A percentile compares a stretch with the other conserved stretches of the same genome.
phyloP scores from a whole-genome alignment of 192 early-diverging fungal species.

The Backusella westeae region DNA sequence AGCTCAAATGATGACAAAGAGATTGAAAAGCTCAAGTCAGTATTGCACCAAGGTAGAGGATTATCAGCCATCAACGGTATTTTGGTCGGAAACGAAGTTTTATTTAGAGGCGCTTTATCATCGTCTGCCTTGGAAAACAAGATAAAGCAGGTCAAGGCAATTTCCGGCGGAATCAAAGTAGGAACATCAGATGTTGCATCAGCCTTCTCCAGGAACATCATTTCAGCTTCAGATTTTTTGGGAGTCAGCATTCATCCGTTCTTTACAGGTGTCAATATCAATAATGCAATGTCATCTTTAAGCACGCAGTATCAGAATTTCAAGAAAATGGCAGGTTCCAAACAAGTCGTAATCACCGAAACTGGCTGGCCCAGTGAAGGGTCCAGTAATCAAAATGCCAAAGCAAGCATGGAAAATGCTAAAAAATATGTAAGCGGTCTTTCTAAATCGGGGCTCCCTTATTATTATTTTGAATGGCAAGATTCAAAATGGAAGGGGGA shows the following conservation, averaged over 20 bases:
- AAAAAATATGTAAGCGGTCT: slow-evolving; percentile 44
- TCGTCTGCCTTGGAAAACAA: slow-evolving; percentile 16
- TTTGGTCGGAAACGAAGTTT: slow-evolving; percentile 28
- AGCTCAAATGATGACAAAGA: slow-evolving; percentile 12
- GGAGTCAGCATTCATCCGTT: slow-evolving; percentile 59
- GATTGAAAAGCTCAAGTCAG: slow-evolving; percentile 12
- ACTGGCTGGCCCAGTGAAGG: slow-evolving; percentile 63
- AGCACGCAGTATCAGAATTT: slow-evolving; percentile 47
- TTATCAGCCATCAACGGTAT: slow-evolving; percentile 12
- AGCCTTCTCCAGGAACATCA: slow-evolving; percentile 30
- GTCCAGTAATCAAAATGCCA: slow-evolving; percentile 38
- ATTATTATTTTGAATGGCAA: slow-evolving; percentile 57
- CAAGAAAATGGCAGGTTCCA: slow-evolving; percentile 39
- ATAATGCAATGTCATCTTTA: slow-evolving; percentile 41
- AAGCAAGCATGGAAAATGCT: slow-evolving; percentile 45
- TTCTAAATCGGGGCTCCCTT: slow-evolving; percentile 43
- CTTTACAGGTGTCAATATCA: slow-evolving; percentile 51
- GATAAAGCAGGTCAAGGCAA: slow-evolving; percentile 26
- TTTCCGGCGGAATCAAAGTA: slow-evolving; percentile 29
- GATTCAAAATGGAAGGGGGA: slow-evolving; percentile 58
- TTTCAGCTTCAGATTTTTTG: slow-evolving; percentile 53
- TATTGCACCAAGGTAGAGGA: not conserved
- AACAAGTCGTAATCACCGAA: slow-evolving; percentile 53
- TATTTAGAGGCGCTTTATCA: slow-evolving; percentile 6
- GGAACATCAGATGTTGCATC: slow-evolving; percentile 56